These are phyloP conservation scores for Euryodendron excelsum DNA, from an alignment of 148 eudicot genomes.

Conservation along the genomic window DNA sequence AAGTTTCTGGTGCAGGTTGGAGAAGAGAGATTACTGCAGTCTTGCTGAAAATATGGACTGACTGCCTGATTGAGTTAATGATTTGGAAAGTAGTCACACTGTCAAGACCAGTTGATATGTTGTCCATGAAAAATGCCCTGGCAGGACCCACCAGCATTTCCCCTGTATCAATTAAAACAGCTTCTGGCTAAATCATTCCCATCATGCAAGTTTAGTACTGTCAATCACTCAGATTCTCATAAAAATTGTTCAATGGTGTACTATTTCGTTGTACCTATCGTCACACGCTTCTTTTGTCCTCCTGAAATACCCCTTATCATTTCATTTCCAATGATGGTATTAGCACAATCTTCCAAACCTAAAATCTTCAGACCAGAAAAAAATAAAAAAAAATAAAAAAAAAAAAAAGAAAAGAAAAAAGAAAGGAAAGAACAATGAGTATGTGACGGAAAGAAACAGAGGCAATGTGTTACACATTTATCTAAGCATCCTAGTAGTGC, in stretches of 20 bases:
- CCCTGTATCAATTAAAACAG: neutral
- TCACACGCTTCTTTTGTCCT: slow-evolving; percentile 75
- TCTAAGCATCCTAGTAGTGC: neutral
- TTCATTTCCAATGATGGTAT: slow-evolving; percentile 73
- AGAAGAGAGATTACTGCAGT: slow-evolving; percentile 4
- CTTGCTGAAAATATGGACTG: neutral
- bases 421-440: neutral
- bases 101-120: slow-evolving; percentile 9
- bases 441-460: neutral
- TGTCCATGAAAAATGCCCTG: slow-evolving; percentile 9
- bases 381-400: neutral
- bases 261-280: slow-evolving; percentile 44
- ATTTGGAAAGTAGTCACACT: neutral
- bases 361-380: slow-evolving; percentile 52
- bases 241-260: neutral
- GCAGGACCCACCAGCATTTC: slow-evolving; percentile 5
- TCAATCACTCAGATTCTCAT: neutral
- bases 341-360: slow-evolving; percentile 66
- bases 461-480: neutral
- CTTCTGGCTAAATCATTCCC: neutral
- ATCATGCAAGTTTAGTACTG: neutral
- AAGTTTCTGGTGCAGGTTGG: slow-evolving; percentile 5
- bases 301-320: slow-evolving; percentile 76
- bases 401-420: neutral
- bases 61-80: neutral